These are phyloP conservation scores for Nakaseomyces uthaithaninus DNA, from an alignment of 1,139 yeast species.

Conservation along the genomic window DNA sequence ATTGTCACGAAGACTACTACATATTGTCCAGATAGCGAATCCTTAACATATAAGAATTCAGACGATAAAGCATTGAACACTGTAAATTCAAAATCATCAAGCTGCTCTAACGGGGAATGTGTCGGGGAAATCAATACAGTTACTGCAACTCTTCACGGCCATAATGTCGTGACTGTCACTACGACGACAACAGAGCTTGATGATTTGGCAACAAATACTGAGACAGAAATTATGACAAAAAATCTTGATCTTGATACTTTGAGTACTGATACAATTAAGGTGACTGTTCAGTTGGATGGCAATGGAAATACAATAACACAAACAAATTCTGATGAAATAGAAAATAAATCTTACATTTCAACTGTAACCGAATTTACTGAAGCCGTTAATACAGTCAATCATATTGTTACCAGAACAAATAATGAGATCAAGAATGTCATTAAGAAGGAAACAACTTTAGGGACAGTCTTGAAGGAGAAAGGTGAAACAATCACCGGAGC, in stretches of 20 bases:
- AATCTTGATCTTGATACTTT: too few relatives aligned
- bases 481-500: not conserved
- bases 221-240: too few relatives aligned
- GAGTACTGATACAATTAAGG: not conserved
- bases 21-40: slow-evolving; percentile 2
- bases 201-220: too few relatives aligned
- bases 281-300: not conserved
- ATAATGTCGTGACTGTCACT: too few relatives aligned
- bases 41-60: not conserved
- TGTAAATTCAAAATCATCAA: not conserved
- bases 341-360: not conserved
- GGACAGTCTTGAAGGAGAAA: not conserved
- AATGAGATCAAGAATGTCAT: not conserved
- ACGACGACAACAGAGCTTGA: too few relatives aligned
- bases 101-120: not conserved
- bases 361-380: not conserved
- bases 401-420: not conserved
- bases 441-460: not conserved
- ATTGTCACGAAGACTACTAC: slow-evolving; percentile 2
- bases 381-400: not conserved
- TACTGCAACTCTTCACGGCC: too few relatives aligned
- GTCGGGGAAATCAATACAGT: too few relatives aligned
- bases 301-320: not conserved
- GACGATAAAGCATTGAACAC: not conserved
- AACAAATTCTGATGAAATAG: not conserved